Conservation (phyloP, 1,284 basidiomycete genomes). For the Ceratobasidium sp. region DNA sequence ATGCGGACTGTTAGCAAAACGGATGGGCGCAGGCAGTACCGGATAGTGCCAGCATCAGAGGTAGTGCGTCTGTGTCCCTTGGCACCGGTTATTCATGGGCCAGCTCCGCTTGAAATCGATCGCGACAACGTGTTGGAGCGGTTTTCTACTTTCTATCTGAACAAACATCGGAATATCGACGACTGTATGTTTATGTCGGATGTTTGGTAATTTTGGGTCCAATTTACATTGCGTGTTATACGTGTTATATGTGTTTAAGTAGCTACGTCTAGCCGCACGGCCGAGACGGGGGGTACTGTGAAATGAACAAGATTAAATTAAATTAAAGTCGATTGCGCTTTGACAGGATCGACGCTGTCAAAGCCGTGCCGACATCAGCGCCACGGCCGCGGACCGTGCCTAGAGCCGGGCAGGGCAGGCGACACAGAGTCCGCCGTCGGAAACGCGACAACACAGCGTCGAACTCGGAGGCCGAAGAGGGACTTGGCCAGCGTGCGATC, state of each 20-base stretch:
- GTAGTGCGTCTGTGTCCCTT: slow-evolving; percentile 34
- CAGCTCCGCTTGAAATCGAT: background rate
- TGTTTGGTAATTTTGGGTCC: slow-evolving; percentile 80
- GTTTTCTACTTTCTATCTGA: slow-evolving; percentile 18
- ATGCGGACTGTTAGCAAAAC: slow-evolving; percentile 1
- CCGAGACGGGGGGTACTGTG: no score
- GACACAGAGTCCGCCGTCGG: background rate
- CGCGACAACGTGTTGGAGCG: background rate
- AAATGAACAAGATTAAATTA: background rate
- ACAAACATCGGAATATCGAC: slow-evolving; percentile 37
- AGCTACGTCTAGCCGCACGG: no score
- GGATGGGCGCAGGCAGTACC: background rate
- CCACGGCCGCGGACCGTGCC: background rate
- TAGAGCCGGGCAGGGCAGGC: background rate
- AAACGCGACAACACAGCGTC: background rate
- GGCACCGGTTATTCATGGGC: slow-evolving; percentile 25
- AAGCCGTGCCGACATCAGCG: background rate
- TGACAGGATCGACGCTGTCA: slow-evolving; percentile 24
- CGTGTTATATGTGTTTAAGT: no score
- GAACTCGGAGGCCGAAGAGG: background rate
- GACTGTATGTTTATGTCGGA: slow-evolving; percentile 29
- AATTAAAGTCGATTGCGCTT: background rate
- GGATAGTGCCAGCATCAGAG: background rate
- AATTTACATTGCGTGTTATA: no score
- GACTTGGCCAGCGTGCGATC: slow-evolving; percentile 15